Base-by-base conservation (phyloP, 768 basidiomycete species). In the Lepiota brunneoincarnata region DNA sequence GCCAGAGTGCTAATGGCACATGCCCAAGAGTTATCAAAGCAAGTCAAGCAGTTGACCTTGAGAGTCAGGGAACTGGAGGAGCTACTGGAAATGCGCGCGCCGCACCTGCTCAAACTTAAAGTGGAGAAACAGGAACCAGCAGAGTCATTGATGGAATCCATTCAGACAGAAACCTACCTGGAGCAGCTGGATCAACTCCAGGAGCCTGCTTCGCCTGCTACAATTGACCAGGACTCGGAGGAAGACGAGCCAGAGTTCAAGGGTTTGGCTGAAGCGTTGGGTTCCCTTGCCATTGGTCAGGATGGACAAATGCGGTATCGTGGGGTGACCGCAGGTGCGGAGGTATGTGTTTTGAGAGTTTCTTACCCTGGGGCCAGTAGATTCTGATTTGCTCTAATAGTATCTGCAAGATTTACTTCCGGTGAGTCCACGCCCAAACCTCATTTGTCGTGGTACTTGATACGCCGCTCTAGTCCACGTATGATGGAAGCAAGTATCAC, bases 291-390 rank as follows among this genome's bases (percentile, higher is more conserved):
- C 0, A 75, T 83, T 34, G 76, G 76, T 36, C 46, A 67, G 5
- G 72, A 80, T 48, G 81, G 79, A n/a, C 74, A 76, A 46, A 66
- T 74, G 1, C 73, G 69, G 53, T 81, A 81, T 62, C 75, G 77
- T 57, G 80, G 80, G 11, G 76, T 73, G 55, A 74, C 75, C 4
- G 73, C 79, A 20, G 69, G 74, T 15, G 75, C 79, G 20, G 80
- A 81, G 72, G 81, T 79, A 57, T 48, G 67, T 59, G 21, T 41
- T 23, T 23, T 20, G 4, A 6, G 23, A 41, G 18, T n/a, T 36
- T n/a, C n/a, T n/a, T n/a, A 34, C 23, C n/a, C n/a, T 20, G 20
- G n/a, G 24, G 10, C 37, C 23, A 21, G 14, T 18, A 4, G 20
- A 45, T 23, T 26, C 20, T 53, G 37, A 39, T 42, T 28, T 20